Evolutionary conservation across 495 filamentous ascomycete species (phyloP).

Genomic region (Neurospora tetraspora): DNA sequence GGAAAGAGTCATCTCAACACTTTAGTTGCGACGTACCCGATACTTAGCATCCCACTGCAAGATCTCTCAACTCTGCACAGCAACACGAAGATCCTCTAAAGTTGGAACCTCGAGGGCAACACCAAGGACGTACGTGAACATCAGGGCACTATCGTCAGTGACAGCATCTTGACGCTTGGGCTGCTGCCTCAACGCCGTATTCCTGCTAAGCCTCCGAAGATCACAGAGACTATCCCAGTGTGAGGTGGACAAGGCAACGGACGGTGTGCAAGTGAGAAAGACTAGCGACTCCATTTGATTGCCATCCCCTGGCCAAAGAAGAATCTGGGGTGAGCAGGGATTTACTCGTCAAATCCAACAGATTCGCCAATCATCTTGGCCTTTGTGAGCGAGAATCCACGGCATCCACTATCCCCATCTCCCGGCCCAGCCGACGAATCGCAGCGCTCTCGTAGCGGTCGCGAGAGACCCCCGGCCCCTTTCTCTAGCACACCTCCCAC

Average conservation of each 20-base stretch:
- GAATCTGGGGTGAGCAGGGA: slow-evolving; percentile 22
- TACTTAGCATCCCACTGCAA: not conserved
- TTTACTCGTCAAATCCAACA: not conserved
- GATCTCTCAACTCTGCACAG: not conserved
- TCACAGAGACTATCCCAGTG: not conserved
- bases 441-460: not conserved
- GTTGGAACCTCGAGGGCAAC: not conserved
- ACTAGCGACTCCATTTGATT: not conserved
- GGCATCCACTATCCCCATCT: not conserved
- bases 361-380: not conserved
- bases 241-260: not conserved
- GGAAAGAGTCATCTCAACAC: not conserved
- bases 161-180: not conserved
- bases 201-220: not conserved
- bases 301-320: slow-evolving; percentile 1
- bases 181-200: not conserved
- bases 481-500: not conserved
- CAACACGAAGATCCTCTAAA: not conserved
- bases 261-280: not conserved
- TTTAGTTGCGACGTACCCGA: not conserved
- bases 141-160: not conserved
- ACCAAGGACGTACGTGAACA: not conserved
- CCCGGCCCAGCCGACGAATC: not conserved
- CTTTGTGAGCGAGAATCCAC: not conserved
- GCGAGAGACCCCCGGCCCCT: not conserved